Conservation (phyloP, 2,329 filamentous ascomycete genomes). For the Microcyclospora pomicola region DNA sequence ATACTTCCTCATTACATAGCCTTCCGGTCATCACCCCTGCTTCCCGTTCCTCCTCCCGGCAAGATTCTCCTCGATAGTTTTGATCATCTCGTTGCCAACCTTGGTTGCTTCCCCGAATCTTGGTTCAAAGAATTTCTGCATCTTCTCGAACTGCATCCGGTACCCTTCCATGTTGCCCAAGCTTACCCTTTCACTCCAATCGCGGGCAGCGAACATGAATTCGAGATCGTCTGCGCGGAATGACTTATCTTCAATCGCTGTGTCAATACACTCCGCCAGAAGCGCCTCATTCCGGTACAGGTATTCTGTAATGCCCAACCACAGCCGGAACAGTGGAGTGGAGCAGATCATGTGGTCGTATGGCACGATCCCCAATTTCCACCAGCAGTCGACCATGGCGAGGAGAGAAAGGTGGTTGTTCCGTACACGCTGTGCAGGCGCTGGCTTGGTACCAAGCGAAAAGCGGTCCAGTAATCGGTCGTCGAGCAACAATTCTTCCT, state of each 20-base stretch:
- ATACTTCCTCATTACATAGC: no score
- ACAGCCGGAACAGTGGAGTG: slow-evolving; percentile 90
- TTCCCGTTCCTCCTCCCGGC: slow-evolving; percentile 5
- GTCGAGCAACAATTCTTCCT: slow-evolving; percentile 55
- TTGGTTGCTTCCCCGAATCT: slow-evolving; percentile 76
- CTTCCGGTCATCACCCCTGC: no score
- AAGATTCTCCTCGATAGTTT: slow-evolving; percentile 77
- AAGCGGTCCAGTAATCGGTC: slow-evolving; percentile 82
- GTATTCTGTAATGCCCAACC: slow-evolving; percentile 94
- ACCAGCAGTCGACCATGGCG: slow-evolving; percentile 98
- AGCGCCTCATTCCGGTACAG: slow-evolving; percentile 72
- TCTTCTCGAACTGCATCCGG: slow-evolving; percentile 77
- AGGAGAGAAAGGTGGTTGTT: slow-evolving; percentile 92
- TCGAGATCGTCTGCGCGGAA: slow-evolving; percentile 94
- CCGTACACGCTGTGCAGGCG: slow-evolving; percentile 52
- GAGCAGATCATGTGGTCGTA: slow-evolving; percentile 99
- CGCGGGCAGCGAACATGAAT: slow-evolving; percentile 91
- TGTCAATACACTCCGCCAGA: slow-evolving; percentile 71
- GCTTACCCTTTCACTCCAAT: slow-evolving; percentile 87
- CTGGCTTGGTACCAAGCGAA: slow-evolving; percentile 58
- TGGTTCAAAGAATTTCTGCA: slow-evolving; percentile 82
- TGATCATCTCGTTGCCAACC: slow-evolving; percentile 94
- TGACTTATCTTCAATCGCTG: slow-evolving; percentile 75
- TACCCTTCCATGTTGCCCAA: slow-evolving; percentile 90
- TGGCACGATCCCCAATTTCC: slow-evolving; percentile 77